Conservation (phyloP, 768 basidiomycete genomes). For the Sarcodon sp. region DNA sequence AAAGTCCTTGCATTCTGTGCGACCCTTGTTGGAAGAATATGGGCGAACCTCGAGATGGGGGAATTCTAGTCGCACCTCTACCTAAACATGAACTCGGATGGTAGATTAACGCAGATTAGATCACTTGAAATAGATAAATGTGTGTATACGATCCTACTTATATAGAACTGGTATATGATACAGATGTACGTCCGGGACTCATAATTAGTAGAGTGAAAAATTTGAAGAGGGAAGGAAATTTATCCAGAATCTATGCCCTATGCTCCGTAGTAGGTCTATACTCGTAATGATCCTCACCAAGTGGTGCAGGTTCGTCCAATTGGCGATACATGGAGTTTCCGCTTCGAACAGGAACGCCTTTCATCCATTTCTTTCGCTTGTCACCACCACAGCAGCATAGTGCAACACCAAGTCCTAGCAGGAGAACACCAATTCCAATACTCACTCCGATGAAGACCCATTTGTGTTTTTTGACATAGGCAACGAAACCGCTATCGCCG, state of each 20-base stretch:
- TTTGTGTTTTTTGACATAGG: constrained; percentile 13
- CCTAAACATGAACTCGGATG: constrained; percentile 30
- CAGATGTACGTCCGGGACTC: no score
- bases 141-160: no score
- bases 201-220: no score
- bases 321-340: constrained; percentile 10
- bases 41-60: constrained; percentile 33
- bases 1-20: constrained; percentile 69
- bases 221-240: no score
- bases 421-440: constrained; percentile 8
- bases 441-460: constrained; percentile 17
- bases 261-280: not conserved
- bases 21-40: constrained; percentile 61
- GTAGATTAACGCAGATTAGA: constrained; percentile 4
- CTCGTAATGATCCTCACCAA: constrained; percentile 9
- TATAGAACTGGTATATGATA: no score
- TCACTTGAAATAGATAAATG: no score
- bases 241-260: no score
- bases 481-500: constrained; percentile 7
- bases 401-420: constrained; percentile 9
- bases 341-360: constrained; percentile 1
- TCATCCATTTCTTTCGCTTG: not conserved
- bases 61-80: constrained; percentile 39
- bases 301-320: constrained; percentile 16
- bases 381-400: constrained; percentile 6